Base-by-base conservation (phyloP, 768 basidiomycete species). In the Leccinum subtestaceum region DNA sequence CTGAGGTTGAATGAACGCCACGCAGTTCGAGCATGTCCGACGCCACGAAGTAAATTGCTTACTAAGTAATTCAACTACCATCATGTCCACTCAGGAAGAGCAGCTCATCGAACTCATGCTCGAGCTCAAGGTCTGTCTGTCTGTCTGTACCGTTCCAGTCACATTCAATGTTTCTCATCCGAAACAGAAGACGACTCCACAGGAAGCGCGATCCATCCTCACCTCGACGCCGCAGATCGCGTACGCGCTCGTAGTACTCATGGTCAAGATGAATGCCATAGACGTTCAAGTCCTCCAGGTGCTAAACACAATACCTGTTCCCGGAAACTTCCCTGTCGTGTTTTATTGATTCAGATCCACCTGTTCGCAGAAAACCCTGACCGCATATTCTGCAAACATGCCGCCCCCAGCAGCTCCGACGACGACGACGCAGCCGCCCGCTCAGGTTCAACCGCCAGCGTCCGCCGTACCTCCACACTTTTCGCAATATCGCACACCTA, bases 231-330 rank as follows among this genome's bases (percentile, higher is more conserved):
- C 89, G 0, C 84, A 85, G 54, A 89, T 92, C 57, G 84, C 89
- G 0, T 91, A 89, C 70, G 88, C 87, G 2, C 76, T 92, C 0
- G 88, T 92, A 58, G 80, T 81, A 0, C 81, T 91, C 38, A 89
- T 91, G 88, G 88, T 90, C 21, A 84, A 83, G 57, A 84, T 91
- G 75, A 85, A 87, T 57, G 87, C 87, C 0, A 79, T 91, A 38
- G 84, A 90, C 52, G 78, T 88, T 51, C 85, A 90, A 48, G 88
- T 90, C 7, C 84, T 91, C 63, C 88, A 90, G 77, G 89, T 89
- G 59, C 43, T 36, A 15, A 36, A 15, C 15, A 36, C 15, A 36
- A 36, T 36, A 36, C 36, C 15, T 15, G 36, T 36, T 36, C 36
- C 36, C 15, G 13, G 15, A 15, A 15, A 13, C 13, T 36, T 36